Base-by-base conservation (phyloP, 495 filamentous ascomycete species). In the Hypoxylon lienhwacheense region DNA sequence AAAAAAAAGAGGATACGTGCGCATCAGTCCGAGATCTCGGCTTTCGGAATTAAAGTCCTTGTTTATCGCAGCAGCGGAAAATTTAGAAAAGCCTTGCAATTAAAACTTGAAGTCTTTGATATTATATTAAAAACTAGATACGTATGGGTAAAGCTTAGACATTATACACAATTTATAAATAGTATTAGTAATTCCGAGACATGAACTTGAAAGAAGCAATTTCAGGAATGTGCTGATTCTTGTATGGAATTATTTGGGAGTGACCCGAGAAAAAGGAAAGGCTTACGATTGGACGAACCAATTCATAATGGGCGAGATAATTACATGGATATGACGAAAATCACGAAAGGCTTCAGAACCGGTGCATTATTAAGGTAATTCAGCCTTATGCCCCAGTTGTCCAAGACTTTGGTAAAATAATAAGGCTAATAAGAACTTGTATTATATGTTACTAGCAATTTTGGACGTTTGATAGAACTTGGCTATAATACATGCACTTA, bases 311-410 rank as follows among this genome's bases (percentile, higher is more conserved):
- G 2, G 14, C 41, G 46, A 56, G 47, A 56, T 61, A 60, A 55
- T 52, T 52, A 61, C 58, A 55, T 61, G 58, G 58, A 48, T 61
- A 16, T 1, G 10, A 39, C 28, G 24, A 26, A 52, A 47, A 53
- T 56, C 47, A 47, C 11, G 22, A 55, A 41, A 34, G 20, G 7
- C 32, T 35, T 54, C 45, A 45, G n/a, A 44, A 47, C 53, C 41
- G 41, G 51, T 41, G 52, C 15, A 33, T 46, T 34, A 17, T 22
- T 44, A 37, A 26, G 26, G 21, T n/a, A 39, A 20, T 16, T 61
- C 58, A 61, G 58, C 58, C 58, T 52, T 61, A 61, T 61, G 52
- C 52, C 52, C 58, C 58, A 53, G 56, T 61, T 47, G 47, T 47
- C 58, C 58, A 53, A 28, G 26, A 17, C 33, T 49, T 29, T 35